Base-by-base conservation (phyloP, 1,139 yeast species). In the Yamadazyma dushanensis region DNA sequence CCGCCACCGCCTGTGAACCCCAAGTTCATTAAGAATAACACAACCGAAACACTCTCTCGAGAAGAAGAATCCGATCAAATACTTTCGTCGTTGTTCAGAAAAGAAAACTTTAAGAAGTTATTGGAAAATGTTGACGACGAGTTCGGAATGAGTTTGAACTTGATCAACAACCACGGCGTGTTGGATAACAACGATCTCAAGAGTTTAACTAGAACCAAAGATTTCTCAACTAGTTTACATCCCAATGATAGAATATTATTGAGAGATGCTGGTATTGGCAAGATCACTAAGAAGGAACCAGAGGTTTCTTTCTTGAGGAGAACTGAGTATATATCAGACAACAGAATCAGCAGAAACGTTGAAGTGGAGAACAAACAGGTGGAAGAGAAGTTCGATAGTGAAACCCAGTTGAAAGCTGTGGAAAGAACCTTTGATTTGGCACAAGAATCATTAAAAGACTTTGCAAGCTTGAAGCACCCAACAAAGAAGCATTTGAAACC, bases 1-100 rank as follows among this genome's bases (percentile, higher is more conserved):
- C 98, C 98, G 11, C 92, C 97, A 2, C 97, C 98, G 8, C 86
- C 94, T 16, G 73, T 94, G 45, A 89, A 95, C 36, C 97, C 99
- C 16, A 88, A 86, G 59, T 72, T 89, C 41, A 61, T 92, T 39
- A 76, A 81, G 39, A 73, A 77, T 46, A 57, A 71, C 61, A 56
- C 67, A 21, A 66, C 73, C 7, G 68, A 63, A 35, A 53, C 53
- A 24, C 47, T 54, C 29, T 54, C 76, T 11, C 59, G 69, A 51
- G 70, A 50, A 66, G 70, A 52, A 58, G 79, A 76, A 40, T 74
- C 86, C 6, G 76, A 90, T 32, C 71, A 78, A 39, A 70, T 87
- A 43, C 65, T 92, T 47, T 73, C 89, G 3, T 79, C 94, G 9
- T 69, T 89, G 39, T 85, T 87, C 51, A 76, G 89, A 45, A 80